A percentile compares a stretch with the other conserved stretches of the same genome.
Conservation (phyloP, 1,284 basidiomycete genomes). For the Stygiomarasmius scandens region DNA sequence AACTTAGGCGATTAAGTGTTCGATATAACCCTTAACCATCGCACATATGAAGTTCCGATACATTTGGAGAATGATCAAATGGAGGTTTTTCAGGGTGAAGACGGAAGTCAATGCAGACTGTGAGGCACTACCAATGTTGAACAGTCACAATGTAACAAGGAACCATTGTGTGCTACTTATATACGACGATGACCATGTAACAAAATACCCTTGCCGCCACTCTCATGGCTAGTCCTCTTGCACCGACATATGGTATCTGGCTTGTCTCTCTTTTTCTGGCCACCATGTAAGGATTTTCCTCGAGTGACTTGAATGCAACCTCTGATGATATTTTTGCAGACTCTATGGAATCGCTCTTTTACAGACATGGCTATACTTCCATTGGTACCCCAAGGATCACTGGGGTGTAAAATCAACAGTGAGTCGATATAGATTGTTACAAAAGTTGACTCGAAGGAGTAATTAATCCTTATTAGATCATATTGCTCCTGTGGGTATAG, state of each 20-base stretch:
- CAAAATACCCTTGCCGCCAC: no score
- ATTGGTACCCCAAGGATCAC: constrained; percentile 23
- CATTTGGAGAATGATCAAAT: no score
- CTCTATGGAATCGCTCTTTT: constrained; percentile 28
- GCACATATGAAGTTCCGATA: no score
- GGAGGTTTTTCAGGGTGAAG: no score
- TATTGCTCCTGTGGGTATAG: neutral
- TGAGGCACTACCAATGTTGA: no score
- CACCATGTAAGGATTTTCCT: constrained; percentile 3
- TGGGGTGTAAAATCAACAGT: constrained; percentile 23
- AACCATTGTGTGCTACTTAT: no score
- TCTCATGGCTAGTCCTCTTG: neutral
- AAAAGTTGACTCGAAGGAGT: neutral
- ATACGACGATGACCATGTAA: no score
- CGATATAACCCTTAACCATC: no score
- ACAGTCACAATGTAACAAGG: no score
- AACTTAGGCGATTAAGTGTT: no score
- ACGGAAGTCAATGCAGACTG: no score
- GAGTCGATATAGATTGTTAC: neutral
- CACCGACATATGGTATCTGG: constrained; percentile 5
- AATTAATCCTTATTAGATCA: neutral
- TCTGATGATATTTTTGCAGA: neutral
- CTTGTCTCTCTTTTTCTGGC: constrained; percentile 4
- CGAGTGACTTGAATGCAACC: neutral
- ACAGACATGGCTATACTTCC: constrained; percentile 27